Evolutionary conservation across 257 asterid genomes (phyloP), one percentile per base, ranked within the genome.

Genomic region (Capsicum baccatum): DNA sequence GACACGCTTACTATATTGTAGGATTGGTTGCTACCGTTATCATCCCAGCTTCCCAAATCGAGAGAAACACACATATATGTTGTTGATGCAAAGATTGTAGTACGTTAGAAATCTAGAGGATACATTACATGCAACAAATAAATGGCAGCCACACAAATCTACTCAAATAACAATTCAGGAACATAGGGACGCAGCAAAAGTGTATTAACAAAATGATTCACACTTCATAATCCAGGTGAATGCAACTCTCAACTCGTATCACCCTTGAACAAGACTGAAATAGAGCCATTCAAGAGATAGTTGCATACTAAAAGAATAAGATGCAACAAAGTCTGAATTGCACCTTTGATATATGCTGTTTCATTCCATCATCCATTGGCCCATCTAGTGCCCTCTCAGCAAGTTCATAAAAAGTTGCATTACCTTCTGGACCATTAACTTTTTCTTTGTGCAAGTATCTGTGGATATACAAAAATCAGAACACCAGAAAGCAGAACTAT

Each of bases 361-460:
- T 94, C 85, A 94, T 83, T 81, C 88, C 88, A 47, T 90, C 90
- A 84, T 87, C 57, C 74, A 91, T 47, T 37, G 89, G 84, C 74
- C 83, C 91, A 86, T 97, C 96, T 80, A 92, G 90, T 76, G 98
- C 94, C 86, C 98, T 93, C 92, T 97, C 99, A 63, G 99, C 99
- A 83, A 94, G 98, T 94, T 95, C 98, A 85, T 91, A 94, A 83
- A 85, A 88, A 8, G 91, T 79, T 69, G 84, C 84, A 90, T 83
- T 84, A 64, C 97, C 97, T 83, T 94, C 99, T 19, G 98, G 98
- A 26, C 98, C 96, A 60, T 84, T 92, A 52, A 91, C 94, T 83
- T 91, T 97, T 79, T 94, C 98, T 84, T 94, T 97, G 88, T 92
- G 98, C 89, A 97, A 89, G 86, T 93, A 97, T 88, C 99, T 96